Evolutionary conservation across 768 basidiomycete species (phyloP), one percentile per base, ranked within the genome.

Genomic region (Boletus sp.): DNA sequence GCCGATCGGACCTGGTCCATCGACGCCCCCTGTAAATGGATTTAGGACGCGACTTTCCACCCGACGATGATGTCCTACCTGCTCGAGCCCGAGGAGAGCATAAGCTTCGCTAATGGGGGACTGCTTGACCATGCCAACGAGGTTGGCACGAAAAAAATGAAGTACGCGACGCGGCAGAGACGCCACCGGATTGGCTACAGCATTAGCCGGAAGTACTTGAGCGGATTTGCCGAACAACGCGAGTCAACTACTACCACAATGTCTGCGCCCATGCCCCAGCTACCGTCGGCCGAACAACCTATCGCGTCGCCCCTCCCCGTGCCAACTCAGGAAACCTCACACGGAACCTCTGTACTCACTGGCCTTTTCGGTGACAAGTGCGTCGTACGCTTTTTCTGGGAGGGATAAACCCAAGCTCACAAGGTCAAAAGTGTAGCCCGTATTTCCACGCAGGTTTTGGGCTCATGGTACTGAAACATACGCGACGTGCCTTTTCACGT

Each of bases 381-480:
- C 74, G 87, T 77, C 47, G 27, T 30, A n/a, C 53, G 46, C 17
- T n/a, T 48, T 38, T 42, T 59, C 29, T 8, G 32, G 19, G 6
- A 10, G n/a, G 50, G 40, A 30, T 50, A 37, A 49, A 27, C 47
- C 42, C 37, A 33, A 49, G 23, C 53, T 59, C 52, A 70, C 59
- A n/a, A 55, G 42, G 56, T 51, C 57, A 65, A 74, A 80, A 80
- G 74, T 63, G 66, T 64, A 99, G 97, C 69, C 96, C 93, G 35
- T 95, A 93, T 75, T 98, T 99, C 68, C 92, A 96, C 68, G 97
- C 96, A 45, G 96, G 97, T 27, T 98, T 98, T 64, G 97, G 96
- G 34, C 81, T 99, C 35, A 95, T 98, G 94, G 96, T 95, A 60
- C 54, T 21, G 15, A 33, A 29, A 32, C 43, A 19, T 32, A 15